Percentiles rank a stretch among this genome's conserved stretches.
phyloP scores from a whole-genome alignment of 2,329 filamentous ascomycete species.

The Scedosporium apiospermum region DNA sequence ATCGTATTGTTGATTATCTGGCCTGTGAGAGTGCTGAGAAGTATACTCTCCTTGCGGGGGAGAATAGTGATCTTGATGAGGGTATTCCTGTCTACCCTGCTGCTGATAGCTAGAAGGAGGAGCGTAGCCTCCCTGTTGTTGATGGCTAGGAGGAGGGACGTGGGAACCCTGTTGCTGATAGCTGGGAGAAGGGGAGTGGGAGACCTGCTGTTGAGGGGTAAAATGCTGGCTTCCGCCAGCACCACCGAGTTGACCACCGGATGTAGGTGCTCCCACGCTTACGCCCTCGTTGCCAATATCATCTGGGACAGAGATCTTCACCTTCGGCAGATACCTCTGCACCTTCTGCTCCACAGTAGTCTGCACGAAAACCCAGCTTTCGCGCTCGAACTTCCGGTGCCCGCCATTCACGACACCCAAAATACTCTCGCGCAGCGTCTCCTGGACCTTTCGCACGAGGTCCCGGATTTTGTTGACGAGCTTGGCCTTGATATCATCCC shows the following conservation, averaged over 20 bases:
- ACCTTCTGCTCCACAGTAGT: slow-evolving; percentile 35
- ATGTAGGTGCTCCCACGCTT: slow-evolving; percentile 27
- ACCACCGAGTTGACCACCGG: slow-evolving; percentile 21
- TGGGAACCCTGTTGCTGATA: slow-evolving; percentile 3
- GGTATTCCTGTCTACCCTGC: slow-evolving; percentile 11
- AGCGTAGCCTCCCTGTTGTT: slow-evolving; percentile 17
- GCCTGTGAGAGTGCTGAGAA: slow-evolving; percentile 4
- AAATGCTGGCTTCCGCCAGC: slow-evolving; percentile 17
- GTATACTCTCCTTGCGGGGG: not conserved
- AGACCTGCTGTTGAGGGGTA: slow-evolving; percentile 3
- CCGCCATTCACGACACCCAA: slow-evolving; percentile 34
- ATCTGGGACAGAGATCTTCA: slow-evolving; percentile 34
- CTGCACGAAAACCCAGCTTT: slow-evolving; percentile 37
- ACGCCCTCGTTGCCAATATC: slow-evolving; percentile 38
- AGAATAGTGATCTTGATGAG: slow-evolving; percentile 6
- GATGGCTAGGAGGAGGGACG: slow-evolving; percentile 3
- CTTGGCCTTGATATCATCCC: slow-evolving; percentile 33
- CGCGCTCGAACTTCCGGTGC: slow-evolving; percentile 34
- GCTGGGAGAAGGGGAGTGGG: slow-evolving; percentile 8
- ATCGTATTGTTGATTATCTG: not conserved
- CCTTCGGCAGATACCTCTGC: slow-evolving; percentile 33
- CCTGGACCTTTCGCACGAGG: slow-evolving; percentile 34
- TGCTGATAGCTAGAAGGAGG: slow-evolving; percentile 12
- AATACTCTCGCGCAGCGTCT: slow-evolving; percentile 33
- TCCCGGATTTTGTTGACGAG: slow-evolving; percentile 33